Base-by-base conservation (phyloP, 768 basidiomycete species). In the Lactifluus rugatus region DNA sequence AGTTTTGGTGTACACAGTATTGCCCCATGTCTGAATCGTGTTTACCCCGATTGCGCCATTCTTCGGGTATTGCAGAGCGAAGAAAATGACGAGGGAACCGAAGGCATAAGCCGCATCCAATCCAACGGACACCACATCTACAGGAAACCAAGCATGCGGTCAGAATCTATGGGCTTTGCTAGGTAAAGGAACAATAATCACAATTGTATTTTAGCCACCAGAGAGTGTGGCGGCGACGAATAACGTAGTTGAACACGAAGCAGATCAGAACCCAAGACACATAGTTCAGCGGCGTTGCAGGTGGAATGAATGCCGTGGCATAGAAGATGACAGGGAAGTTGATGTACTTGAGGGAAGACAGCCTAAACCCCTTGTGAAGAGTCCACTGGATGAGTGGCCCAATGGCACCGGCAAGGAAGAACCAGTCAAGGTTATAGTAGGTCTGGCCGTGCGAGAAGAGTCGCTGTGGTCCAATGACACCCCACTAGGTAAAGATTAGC, bases 61-160 rank as follows among this genome's bases (percentile, higher is more conserved):
- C 55, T 63, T 58, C 1, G 85, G 87, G 65, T 79, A 87, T 70
- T 88, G 81, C 21, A 87, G 73, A 47, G 67, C 65, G 69, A 84
- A 83, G 72, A 81, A 83, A 42, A 84, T 78, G 49, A 81, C 39
- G 25, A 86, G 70, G 5, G 77, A 71, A 23, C 76, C 70, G 17
- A 86, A 62, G 0, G 84, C 83, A 7, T 85, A 71, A n/a, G 85
- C 84, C 16, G 84, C 78, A 64, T 87, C 85, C 62, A 87, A 64
- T 2, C 82, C 86, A 10, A 84, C 9, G 11, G 85, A 86, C 17
- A 87, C 69, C 13, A 87, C 80, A 62, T 85, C 76, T 76, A 53
- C n/a, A n/a, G 13, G 25, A 41, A 8, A 5, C 8, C 13, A 25
- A 46, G n/a, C 25, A 34, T 9, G 67, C 37, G 36, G 32, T 41